Evolutionary conservation across 2,329 filamentous ascomycete species (phyloP), one percentile per base, ranked within the genome.

Genomic region (Fusarium albidum): DNA sequence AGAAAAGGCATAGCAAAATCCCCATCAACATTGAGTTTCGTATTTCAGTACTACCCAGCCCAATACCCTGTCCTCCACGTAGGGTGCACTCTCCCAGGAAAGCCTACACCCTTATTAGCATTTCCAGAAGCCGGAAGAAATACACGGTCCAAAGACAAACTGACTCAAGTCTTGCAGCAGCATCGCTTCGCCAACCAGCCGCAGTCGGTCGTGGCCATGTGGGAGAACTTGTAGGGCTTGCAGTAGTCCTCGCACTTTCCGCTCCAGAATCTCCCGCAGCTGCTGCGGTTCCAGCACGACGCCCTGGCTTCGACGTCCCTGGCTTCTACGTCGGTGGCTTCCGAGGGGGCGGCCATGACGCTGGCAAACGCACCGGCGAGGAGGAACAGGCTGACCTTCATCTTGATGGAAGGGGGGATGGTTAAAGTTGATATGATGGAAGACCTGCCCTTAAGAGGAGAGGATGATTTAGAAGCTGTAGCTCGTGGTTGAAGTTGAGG

Each of bases 201-300:
- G 11, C 46, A 49, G 46, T 49, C 46, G 29, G 46, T 49, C 14
- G n/a, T 49, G 21, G 46, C 46, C 46, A 49, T 49, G 21, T 49
- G 46, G 6, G 46, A 49, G 38, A 42, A 49, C 38, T 49, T 49
- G 38, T 49, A 49, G 13, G 46, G 46, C 6, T 42, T 35, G 46
- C 46, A 49, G 46, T 49, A 49, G 15, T 49, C 46, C 38, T 42
- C 37, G 6, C 46, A 49, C 8, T 49, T 49, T 15, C 46, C 46
- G 14, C 9, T 15, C 46, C 46, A 49, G 10, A 21, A 21, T 26
- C 12, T 9, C 21, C 37, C 12, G 38, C 46, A 49, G 13, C 25
- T 28, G 46, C 46, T 49, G 28, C 46, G 29, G 31, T 49, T 49
- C 46, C 38, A 49, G 46, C 46, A 49, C 7, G 46, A 28, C 15